phyloP scores from a whole-genome alignment of 305 asterid genomes.

The Fraxinus greggii region DNA sequence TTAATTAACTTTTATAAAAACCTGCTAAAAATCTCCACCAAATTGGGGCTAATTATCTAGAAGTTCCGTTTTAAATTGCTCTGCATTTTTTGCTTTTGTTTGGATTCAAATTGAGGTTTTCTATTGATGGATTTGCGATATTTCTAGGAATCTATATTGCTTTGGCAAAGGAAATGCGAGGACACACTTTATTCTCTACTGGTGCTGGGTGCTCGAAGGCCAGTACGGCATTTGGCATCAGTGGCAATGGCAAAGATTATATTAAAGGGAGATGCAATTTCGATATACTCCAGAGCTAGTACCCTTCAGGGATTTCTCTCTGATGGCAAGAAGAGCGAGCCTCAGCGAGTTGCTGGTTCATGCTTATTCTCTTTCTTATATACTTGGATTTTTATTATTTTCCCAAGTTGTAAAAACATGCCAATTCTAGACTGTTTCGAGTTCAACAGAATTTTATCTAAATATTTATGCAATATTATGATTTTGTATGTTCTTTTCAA shows the following conservation, averaged over 20 bases:
- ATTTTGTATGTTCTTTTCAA: slow-evolving; percentile 6
- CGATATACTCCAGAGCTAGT: slow-evolving; percentile 96
- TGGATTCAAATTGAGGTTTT: slow-evolving; percentile 5
- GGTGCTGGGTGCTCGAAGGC: slow-evolving; percentile 92
- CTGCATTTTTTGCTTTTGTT: neutral
- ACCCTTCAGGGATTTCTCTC: slow-evolving; percentile 94
- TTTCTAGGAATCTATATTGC: slow-evolving; percentile 74
- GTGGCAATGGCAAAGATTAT: slow-evolving; percentile 86
- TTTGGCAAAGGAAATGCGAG: slow-evolving; percentile 91
- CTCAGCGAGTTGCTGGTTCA: slow-evolving; percentile 87
- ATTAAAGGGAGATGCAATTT: slow-evolving; percentile 76
- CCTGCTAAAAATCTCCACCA: too few species aligned
- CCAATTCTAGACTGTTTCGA: slow-evolving; percentile 13
- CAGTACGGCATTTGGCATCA: slow-evolving; percentile 92
- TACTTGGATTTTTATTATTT: slow-evolving; percentile 14
- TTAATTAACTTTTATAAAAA: too few species aligned
- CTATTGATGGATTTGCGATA: slow-evolving; percentile 16
- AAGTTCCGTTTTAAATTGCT: neutral
- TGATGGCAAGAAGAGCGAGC: slow-evolving; percentile 81
- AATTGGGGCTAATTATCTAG: neutral
- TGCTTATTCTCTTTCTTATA: slow-evolving; percentile 25
- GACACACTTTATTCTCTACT: slow-evolving; percentile 84
- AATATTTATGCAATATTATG: slow-evolving; percentile 14
- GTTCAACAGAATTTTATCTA: neutral
- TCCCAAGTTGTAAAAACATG: neutral